phyloP scores from a whole-genome alignment of 352 stramenopile genomes.

The Halophytophthora batemanensis region DNA sequence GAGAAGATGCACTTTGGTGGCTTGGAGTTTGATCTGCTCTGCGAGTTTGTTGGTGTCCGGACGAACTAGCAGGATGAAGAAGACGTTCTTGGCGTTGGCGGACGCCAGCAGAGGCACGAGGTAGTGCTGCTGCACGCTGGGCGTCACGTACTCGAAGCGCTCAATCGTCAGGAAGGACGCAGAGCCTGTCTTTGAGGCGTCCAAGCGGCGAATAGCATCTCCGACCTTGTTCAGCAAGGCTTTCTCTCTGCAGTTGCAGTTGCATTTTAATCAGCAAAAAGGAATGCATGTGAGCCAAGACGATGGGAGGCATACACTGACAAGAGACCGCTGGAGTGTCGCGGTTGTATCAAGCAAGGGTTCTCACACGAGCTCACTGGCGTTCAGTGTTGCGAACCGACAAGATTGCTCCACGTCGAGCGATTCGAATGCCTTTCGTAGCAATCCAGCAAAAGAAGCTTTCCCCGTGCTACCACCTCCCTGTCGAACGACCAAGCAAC shows the following conservation, averaged over 20 bases:
- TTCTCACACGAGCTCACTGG: slow-evolving; percentile 33
- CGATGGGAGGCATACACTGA: too few species aligned
- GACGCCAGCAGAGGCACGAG: slow-evolving; percentile 43
- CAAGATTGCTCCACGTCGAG: slow-evolving; percentile 17
- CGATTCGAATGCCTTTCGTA: slow-evolving; percentile 26
- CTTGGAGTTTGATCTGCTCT: slow-evolving; percentile 52
- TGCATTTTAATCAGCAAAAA: background rate
- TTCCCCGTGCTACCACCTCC: slow-evolving; percentile 52
- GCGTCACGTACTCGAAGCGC: slow-evolving; percentile 49
- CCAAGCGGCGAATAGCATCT: slow-evolving; percentile 11
- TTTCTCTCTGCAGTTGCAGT: slow-evolving; percentile 10
- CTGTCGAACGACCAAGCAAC: slow-evolving; percentile 14
- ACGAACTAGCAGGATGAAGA: slow-evolving; percentile 46
- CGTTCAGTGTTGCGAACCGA: slow-evolving; percentile 36
- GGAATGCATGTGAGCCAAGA: background rate
- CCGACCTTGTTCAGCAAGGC: slow-evolving; percentile 15
- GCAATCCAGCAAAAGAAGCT: slow-evolving; percentile 39
- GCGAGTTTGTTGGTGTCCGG: slow-evolving; percentile 56
- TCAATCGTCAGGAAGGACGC: slow-evolving; percentile 50
- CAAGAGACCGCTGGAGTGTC: too few species aligned
- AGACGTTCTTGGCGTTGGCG: slow-evolving; percentile 53
- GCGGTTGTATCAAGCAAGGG: background rate
- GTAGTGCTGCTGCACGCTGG: slow-evolving; percentile 62
- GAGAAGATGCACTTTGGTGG: slow-evolving; percentile 37
- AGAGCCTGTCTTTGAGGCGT: slow-evolving; percentile 19